These are phyloP conservation scores for Gracilaria caudata DNA, from an alignment of 23 red algal species.

Conservation along the genomic window DNA sequence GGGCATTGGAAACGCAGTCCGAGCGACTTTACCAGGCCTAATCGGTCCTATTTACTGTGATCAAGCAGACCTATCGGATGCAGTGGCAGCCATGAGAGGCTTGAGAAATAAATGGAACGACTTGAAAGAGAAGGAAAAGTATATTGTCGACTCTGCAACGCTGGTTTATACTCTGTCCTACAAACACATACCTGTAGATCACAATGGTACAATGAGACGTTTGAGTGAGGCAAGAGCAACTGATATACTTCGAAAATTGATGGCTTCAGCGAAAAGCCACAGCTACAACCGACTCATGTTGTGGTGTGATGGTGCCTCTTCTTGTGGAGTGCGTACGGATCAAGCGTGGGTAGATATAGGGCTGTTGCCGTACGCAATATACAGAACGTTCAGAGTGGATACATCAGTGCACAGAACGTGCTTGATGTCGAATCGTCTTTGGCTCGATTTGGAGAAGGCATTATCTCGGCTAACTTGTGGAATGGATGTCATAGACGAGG, in stretches of 20 bases:
- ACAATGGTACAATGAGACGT: neutral
- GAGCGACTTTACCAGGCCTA: neutral
- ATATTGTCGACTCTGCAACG: neutral
- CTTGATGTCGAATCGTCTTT: neutral
- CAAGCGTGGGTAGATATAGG: slow-evolving; percentile 11
- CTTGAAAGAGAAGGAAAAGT: neutral
- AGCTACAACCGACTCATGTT: slow-evolving; percentile 2
- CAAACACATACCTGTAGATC: slow-evolving; percentile 14
- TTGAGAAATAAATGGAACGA: neutral
- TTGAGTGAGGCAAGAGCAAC: neutral
- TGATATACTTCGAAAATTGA: neutral
- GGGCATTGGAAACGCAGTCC: neutral
- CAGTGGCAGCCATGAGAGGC: slow-evolving; percentile 9
- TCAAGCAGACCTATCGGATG: slow-evolving; percentile 4
- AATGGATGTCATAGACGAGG: slow-evolving; percentile 27
- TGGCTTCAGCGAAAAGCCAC: neutral
- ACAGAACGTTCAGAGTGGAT: slow-evolving; percentile 20
- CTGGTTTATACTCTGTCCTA: slow-evolving; percentile 3
- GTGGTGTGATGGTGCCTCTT: slow-evolving; percentile 30
- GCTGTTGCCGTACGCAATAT: slow-evolving; percentile 7
- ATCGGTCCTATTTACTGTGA: slow-evolving; percentile 6
- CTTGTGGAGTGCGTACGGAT: slow-evolving; percentile 9
- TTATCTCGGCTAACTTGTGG: neutral
- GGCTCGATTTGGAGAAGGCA: slow-evolving; percentile 2
- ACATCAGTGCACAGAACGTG: neutral